Evolutionary conservation across 257 asterid species (phyloP).

Genomic region (Plantago major): DNA sequence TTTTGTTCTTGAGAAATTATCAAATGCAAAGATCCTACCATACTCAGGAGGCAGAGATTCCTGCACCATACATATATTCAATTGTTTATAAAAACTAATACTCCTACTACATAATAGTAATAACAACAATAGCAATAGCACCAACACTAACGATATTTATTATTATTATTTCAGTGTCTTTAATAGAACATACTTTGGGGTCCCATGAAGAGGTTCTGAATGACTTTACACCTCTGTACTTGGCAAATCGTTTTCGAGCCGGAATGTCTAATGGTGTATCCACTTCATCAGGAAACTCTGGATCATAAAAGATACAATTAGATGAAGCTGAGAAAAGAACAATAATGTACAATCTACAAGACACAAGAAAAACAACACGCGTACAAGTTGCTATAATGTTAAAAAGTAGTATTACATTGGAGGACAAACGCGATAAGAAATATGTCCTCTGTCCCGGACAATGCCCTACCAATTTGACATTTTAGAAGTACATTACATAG

Average conservation of each 20-base stretch:
- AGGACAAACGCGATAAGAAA: too few relatives aligned
- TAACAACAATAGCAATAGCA: too few relatives aligned
- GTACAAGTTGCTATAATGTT: too few relatives aligned
- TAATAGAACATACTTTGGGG: conserved; percentile 64
- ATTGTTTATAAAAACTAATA: background rate
- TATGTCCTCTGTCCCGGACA: too few relatives aligned
- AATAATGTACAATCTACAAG: background rate
- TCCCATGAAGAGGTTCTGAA: conserved; percentile 99
- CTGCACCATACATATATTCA: conserved; percentile 40
- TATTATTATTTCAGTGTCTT: too few relatives aligned
- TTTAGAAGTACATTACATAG: too few relatives aligned
- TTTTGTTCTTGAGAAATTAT: conserved; percentile 72
- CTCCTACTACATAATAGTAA: background rate
- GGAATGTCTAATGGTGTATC: conserved; percentile 85
- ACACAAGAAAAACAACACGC: too few relatives aligned
- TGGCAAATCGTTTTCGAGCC: conserved; percentile 93
- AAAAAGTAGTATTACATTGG: too few relatives aligned
- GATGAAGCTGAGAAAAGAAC: background rate
- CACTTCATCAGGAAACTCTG: conserved; percentile 98
- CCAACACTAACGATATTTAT: too few relatives aligned
- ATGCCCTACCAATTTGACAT: too few relatives aligned
- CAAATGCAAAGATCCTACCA: conserved; percentile 86
- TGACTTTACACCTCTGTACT: conserved; percentile 90
- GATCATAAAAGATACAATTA: conserved; percentile 18
- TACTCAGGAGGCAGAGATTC: conserved; percentile 93